These are phyloP conservation scores for Cydonia oblonga DNA, from an alignment of 331 rosid genomes.

Conservation along the genomic window DNA sequence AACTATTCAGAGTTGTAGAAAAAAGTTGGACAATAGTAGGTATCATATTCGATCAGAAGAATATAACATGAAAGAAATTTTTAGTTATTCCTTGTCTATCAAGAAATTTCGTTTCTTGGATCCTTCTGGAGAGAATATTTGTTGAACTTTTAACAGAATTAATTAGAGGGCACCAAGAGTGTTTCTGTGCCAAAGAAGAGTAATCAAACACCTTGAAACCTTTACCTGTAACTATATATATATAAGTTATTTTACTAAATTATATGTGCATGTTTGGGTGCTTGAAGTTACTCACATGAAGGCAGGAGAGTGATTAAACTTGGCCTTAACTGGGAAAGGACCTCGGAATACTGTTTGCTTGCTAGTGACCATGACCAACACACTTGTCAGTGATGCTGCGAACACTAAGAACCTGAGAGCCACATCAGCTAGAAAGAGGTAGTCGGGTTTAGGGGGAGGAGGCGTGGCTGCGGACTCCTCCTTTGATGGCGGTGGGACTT, in stretches of 20 bases:
- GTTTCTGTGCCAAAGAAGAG: background rate
- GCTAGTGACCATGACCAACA: constrained; percentile 59
- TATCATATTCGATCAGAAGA: background rate
- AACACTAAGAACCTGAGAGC: constrained; percentile 51
- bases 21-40: background rate
- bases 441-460: background rate
- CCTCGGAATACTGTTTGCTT: constrained; percentile 29
- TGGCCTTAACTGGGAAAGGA: constrained; percentile 18
- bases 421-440: constrained; percentile 25
- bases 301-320: constrained; percentile 68
- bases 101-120: background rate
- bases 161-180: background rate
- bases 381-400: constrained; percentile 48
- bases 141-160: background rate
- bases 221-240: background rate
- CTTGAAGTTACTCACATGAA: constrained; percentile 40
- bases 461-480: background rate
- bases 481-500: constrained; percentile 8
- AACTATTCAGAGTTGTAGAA: background rate
- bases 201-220: background rate
- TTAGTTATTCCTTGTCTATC: background rate
- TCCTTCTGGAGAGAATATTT: background rate
- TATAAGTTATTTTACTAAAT: background rate
- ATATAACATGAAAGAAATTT: background rate
- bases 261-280: background rate